phyloP scores from a whole-genome alignment of 2,329 filamentous ascomycete species.

The Pseudogymnoascus sp. region DNA sequence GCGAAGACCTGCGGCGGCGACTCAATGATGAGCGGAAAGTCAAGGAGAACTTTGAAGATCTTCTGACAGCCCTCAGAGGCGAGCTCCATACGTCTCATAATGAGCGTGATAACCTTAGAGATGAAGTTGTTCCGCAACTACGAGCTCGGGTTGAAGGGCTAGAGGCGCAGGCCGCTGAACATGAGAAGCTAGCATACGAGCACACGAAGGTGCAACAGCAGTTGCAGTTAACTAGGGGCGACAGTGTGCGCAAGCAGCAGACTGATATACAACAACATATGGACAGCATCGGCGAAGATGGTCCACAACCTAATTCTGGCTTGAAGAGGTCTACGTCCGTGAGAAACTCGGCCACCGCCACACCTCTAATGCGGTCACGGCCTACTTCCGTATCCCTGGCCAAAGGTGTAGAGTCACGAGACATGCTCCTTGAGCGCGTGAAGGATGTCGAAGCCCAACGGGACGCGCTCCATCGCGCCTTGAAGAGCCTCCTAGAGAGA shows the following conservation, averaged over 20 bases:
- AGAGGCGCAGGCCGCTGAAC: conserved; percentile 65
- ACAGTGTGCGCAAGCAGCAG: conserved; percentile 36
- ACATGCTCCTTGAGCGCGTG: conserved; percentile 67
- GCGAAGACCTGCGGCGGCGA: conserved; percentile 77
- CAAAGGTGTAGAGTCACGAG: conserved; percentile 44
- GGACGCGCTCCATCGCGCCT: conserved; percentile 80
- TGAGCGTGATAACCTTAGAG: conserved; percentile 84
- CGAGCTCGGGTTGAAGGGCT: conserved; percentile 70
- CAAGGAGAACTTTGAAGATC: conserved; percentile 90
- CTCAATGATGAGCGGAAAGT: conserved; percentile 77
- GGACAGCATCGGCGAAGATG: conserved; percentile 54
- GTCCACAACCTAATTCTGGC: conserved; percentile 44
- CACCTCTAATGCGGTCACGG: neutral
- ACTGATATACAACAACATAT: conserved; percentile 37
- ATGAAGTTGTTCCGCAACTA: conserved; percentile 78
- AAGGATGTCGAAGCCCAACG: conserved; percentile 93
- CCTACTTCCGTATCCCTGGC: conserved; percentile 8
- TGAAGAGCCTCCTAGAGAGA: conserved; percentile 77
- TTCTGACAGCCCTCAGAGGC: conserved; percentile 73
- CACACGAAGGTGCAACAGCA: conserved; percentile 11
- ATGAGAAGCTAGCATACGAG: conserved; percentile 70
- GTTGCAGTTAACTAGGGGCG: neutral
- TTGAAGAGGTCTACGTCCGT: conserved; percentile 53
- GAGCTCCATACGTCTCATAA: conserved; percentile 78
- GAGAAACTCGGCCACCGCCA: conserved; percentile 14